Base-by-base conservation (phyloP, 2,329 filamentous ascomycete genomes). In the Arthrobotrys pseudoclavata region DNA sequence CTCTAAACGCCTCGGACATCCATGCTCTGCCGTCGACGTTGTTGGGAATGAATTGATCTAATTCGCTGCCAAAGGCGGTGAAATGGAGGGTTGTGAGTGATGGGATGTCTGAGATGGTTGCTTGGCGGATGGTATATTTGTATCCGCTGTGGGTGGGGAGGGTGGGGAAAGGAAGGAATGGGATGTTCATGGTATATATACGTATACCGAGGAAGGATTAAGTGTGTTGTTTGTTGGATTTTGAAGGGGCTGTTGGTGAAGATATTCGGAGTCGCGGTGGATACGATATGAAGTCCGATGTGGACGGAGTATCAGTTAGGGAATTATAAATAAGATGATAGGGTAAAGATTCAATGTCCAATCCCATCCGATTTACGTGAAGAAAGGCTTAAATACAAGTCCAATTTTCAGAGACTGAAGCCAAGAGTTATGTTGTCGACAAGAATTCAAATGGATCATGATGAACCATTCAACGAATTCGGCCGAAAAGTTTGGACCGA, bases 1-100 rank as follows among this genome's bases (percentile, higher is more conserved):
- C 48, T 26, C 69, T 9, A 50, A 64, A 66, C 4, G 69, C 60
- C 45, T 72, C 69, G 20, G 47, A 45, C 22, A 72, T 47, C 69
- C 69, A 72, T 24, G 20, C 31, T 15, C 18, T 15, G 12, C 69
- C 69, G 37, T 72, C 69, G 0, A 10, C 1, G 34, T 72, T 60
- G 24, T 64, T 66, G 24, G 69, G 69, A 3, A 72, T 60, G 47
- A 40, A 37, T 24, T 57, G 29, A 9, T 57, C 60, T 4, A 63
- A 0, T 20, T 64, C 60, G 12, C 15, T 22, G 0, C 60, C 69
- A 13, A 72, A 72, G 15, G 69, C 69, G 4, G 18, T 15, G 26
- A 72, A 66, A 18, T 72, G 57, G 20, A 72, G 60, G 9, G 22
- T 20, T 26, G 45, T 50, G 15, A 72, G 48, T 4, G n/a, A 31